Base-by-base conservation (phyloP, 768 basidiomycete genomes). In the Pisolithus sp. region DNA sequence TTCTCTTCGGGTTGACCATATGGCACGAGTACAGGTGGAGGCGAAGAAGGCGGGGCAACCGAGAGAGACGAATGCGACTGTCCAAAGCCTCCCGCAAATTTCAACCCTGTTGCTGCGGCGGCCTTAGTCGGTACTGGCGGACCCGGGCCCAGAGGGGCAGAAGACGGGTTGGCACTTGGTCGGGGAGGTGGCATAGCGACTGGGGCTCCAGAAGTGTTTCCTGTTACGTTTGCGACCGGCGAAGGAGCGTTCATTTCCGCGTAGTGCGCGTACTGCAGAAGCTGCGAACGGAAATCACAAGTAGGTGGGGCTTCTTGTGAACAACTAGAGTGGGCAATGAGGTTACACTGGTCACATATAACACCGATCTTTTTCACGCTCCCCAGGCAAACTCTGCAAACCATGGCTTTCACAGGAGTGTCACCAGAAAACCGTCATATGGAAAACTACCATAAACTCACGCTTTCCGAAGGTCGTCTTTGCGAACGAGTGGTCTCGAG, bases 381-480 rank as follows among this genome's bases (percentile, higher is more conserved):
- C 38, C 75, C 71, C 52, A 82, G 76, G 66, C 94, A 96, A 15
- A 96, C 85, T 37, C 90, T 79, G 69, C 94, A 97, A 2, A 78
- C 71, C 75, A 96, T 85, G 24, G 90, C 94, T 97, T 59, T 45
- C 31, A 45, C 48, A 47, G 52, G 31, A 21, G 31, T n/a, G 48
- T 58, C 30, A 47, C 52, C 56, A 12, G 58, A 41, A 9, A 48
- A 31, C n/a, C 15, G 52, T 8, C 40, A 44, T n/a, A 23, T 10
- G 7, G 7, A 31, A 17, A 44, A n/a, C 45, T n/a, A 46, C 46
- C 15, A 40, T 13, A 54, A 40, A 74, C 89, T 66, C 64, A 96
- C 93, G 82, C 74, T 93, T 93, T 62, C 85, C 83, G 68, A 97
- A 96, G 8, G 87, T 87, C 4, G 92, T 94, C 73, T 90, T 93